Base-by-base conservation (phyloP, 2,329 filamentous ascomycete species). In the Scedosporium minutisporum region DNA sequence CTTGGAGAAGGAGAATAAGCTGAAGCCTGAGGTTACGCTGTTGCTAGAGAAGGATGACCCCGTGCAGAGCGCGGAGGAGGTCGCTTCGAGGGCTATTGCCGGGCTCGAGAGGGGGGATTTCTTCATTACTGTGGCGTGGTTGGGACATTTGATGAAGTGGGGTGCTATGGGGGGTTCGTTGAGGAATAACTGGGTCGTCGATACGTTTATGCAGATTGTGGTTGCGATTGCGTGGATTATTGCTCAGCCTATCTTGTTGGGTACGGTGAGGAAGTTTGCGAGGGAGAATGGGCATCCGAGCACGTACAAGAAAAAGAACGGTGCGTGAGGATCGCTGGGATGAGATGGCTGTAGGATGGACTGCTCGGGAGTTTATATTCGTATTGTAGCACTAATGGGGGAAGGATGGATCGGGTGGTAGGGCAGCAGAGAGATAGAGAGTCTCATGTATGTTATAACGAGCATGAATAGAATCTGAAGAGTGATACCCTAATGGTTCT, bases 41-140 rank as follows among this genome's bases (percentile, higher is more conserved):
- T 80, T 87, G 61, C 76, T 97, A 57, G 95, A 97, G 75, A 86
- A 90, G 67, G 82, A 84, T n/a, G 95, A 99, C 72, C 88, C 87
- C 14, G 81, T 86, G 57, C 89, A 96, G 74, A 87, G 83, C 0
- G 89, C 91, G 4, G 87, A 95, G 4, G 82, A 88, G 64, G 91
- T 96, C 14, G 95, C 95, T 1, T 74, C 76, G 3, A 79, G 78
- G 7, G 80, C 90, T 0, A 86, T 99, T 60, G 76, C 77, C 53
- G 90, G 89, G 0, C 76, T 99, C 55, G 92, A 97, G 74, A 85
- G 77, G 42, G 95, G 93, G 0, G 80, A 95, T 25, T 93, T 90
- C 73, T 81, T 91, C 69, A 83, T 96, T 55, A 88, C 90, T 0
- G 90, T 92, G 10, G 88, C 86, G 64, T 85, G 87, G 65, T 71